phyloP scores from a whole-genome alignment of 371 early-diverging fungal species.

The Zychaea mexicana region DNA sequence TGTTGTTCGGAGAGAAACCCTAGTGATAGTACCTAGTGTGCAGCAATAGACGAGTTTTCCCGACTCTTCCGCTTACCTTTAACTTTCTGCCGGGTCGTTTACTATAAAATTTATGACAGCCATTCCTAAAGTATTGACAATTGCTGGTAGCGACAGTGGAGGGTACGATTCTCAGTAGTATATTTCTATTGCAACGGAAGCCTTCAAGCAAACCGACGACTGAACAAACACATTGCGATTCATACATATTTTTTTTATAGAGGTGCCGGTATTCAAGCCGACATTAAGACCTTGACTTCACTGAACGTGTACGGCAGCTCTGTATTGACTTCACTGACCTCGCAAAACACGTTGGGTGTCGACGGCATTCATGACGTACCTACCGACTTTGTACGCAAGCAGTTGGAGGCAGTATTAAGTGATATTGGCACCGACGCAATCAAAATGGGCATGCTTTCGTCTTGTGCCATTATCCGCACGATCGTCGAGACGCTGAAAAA shows the following conservation, averaged over 20 bases:
- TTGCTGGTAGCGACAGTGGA: constrained; percentile 21
- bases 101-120: not conserved
- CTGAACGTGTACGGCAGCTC: constrained; percentile 75
- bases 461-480: constrained; percentile 59
- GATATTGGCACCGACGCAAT: constrained; percentile 81
- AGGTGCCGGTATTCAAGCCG: constrained; percentile 86
- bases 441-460: constrained; percentile 85
- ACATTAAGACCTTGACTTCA: constrained; percentile 84
- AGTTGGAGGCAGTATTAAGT: constrained; percentile 68
- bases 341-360: constrained; percentile 83
- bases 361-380: constrained; percentile 68
- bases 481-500: constrained; percentile 52
- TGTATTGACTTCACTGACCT: constrained; percentile 78
- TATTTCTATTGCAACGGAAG: not conserved
- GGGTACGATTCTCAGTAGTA: constrained; percentile 5
- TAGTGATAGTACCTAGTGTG: no score
- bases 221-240: no score
- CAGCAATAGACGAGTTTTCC: no score
- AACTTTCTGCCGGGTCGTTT: not conserved
- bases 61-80: not conserved
- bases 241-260: no score
- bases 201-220: no score
- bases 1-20: no score
- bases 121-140: constrained; percentile 20
- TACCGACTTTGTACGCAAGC: constrained; percentile 68